These are phyloP conservation scores for Mycogone perniciosa DNA, from an alignment of 2,329 filamentous ascomycete species.

Conservation along the genomic window DNA sequence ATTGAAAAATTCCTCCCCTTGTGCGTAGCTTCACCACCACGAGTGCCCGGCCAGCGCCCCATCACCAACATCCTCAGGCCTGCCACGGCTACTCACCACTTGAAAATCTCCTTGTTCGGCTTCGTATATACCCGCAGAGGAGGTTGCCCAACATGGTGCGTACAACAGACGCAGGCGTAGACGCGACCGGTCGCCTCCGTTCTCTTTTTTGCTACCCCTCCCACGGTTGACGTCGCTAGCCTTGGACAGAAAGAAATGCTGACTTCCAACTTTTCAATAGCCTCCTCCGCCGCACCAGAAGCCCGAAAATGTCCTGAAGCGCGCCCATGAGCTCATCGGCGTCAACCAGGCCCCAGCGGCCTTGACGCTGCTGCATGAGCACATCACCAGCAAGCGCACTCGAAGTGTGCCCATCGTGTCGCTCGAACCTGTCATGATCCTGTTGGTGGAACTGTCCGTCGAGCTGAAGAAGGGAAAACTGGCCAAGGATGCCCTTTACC, in stretches of 20 bases:
- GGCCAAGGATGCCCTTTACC: slow-evolving; percentile 97
- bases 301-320: slow-evolving; percentile 98
- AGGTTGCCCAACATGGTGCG: slow-evolving; percentile 48
- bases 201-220: slow-evolving; percentile 23
- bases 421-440: slow-evolving; percentile 95
- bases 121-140: slow-evolving; percentile 36
- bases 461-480: slow-evolving; percentile 97
- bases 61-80: slow-evolving; percentile 30
- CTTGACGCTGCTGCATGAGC: slow-evolving; percentile 92
- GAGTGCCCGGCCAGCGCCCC: slow-evolving; percentile 34
- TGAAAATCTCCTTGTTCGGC: slow-evolving; percentile 31
- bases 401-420: slow-evolving; percentile 95
- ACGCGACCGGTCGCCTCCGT: slow-evolving; percentile 15
- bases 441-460: slow-evolving; percentile 93
- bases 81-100: slow-evolving; percentile 33
- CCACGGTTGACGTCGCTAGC: slow-evolving; percentile 8
- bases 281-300: slow-evolving; percentile 95
- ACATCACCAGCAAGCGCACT: slow-evolving; percentile 97
- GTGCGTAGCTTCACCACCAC: slow-evolving; percentile 32
- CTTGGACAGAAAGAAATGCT: slow-evolving; percentile 17
- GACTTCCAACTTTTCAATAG: slow-evolving; percentile 39
- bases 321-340: slow-evolving; percentile 96
- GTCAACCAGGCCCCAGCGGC: slow-evolving; percentile 90
- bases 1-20: slow-evolving; percentile 37
- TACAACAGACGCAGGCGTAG: slow-evolving; percentile 10